Conservation (phyloP, 805 yeast genomes). For the Kluyveromyces lactis region DNA sequence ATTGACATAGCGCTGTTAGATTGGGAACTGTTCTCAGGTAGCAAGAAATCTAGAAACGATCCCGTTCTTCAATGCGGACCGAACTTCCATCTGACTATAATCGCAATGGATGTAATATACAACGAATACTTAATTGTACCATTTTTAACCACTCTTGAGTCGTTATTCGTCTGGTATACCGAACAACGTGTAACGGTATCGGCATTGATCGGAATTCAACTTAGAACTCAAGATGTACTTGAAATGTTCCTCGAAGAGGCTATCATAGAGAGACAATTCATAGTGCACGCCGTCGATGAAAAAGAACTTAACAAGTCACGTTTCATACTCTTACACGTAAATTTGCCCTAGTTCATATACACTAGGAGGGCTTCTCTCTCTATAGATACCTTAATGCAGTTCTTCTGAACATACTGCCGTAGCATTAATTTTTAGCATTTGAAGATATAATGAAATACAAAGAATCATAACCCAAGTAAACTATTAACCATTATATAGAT, state of each 20-base stretch:
- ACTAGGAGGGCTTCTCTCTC: too few species aligned
- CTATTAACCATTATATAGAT: too few species aligned
- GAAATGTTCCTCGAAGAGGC: slow-evolving; percentile 23
- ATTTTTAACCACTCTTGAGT: slow-evolving; percentile 19
- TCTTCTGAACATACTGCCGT: too few species aligned
- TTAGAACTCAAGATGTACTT: slow-evolving; percentile 25
- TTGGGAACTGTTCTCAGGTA: slow-evolving; percentile 24
- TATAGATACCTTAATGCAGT: too few species aligned
- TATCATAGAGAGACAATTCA: slow-evolving; percentile 14
- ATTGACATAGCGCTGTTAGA: slow-evolving; percentile 23
- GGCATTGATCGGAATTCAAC: slow-evolving; percentile 25
- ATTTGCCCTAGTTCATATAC: too few species aligned
- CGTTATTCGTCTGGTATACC: slow-evolving; percentile 9
- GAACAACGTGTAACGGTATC: slow-evolving; percentile 4
- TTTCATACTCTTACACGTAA: slow-evolving; percentile 15
- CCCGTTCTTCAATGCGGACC: slow-evolving; percentile 2
- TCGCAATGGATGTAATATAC: slow-evolving; percentile 31
- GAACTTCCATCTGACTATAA: slow-evolving; percentile 11
- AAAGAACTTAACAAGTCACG: slow-evolving; percentile 14
- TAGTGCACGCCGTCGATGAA: slow-evolving; percentile 15
- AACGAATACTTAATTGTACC: slow-evolving; percentile 28
- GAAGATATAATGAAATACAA: too few species aligned
- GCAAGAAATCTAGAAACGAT: background rate
- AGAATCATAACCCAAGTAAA: too few species aligned
- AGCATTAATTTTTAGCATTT: too few species aligned